A percentile compares a stretch with the other conserved stretches of the same genome.
phyloP scores from a whole-genome alignment of 2,329 filamentous ascomycete genomes.

The Botrytis porri region DNA sequence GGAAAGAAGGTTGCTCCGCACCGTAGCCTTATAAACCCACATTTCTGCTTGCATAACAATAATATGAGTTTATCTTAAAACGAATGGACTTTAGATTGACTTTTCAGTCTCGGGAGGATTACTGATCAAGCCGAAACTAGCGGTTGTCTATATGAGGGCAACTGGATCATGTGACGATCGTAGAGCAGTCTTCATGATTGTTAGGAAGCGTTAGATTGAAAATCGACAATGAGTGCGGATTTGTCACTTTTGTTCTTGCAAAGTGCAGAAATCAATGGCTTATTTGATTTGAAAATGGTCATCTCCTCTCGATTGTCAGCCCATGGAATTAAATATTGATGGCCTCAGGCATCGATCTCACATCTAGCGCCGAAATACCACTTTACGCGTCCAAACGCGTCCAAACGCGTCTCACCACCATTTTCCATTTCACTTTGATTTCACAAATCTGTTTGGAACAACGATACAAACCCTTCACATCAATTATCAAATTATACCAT shows the following conservation, averaged over 20 bases:
- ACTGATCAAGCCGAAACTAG: background rate
- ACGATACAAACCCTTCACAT: background rate
- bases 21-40: background rate
- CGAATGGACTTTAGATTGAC: background rate
- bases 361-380: background rate
- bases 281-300: background rate
- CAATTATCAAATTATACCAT: background rate
- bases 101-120: background rate
- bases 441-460: background rate
- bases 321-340: background rate
- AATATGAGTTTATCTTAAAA: background rate
- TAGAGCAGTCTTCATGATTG: background rate
- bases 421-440: background rate
- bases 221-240: background rate
- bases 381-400: conserved; percentile 18
- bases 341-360: background rate
- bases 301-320: background rate
- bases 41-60: background rate
- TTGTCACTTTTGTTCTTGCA: background rate
- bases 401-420: conserved; percentile 7
- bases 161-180: background rate
- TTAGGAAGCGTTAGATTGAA: background rate
- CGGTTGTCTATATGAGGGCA: background rate
- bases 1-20: background rate
- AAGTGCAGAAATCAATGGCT: background rate